phyloP scores from a whole-genome alignment of 2,329 filamentous ascomycete genomes.

The Nannizziopsis barbatae region DNA sequence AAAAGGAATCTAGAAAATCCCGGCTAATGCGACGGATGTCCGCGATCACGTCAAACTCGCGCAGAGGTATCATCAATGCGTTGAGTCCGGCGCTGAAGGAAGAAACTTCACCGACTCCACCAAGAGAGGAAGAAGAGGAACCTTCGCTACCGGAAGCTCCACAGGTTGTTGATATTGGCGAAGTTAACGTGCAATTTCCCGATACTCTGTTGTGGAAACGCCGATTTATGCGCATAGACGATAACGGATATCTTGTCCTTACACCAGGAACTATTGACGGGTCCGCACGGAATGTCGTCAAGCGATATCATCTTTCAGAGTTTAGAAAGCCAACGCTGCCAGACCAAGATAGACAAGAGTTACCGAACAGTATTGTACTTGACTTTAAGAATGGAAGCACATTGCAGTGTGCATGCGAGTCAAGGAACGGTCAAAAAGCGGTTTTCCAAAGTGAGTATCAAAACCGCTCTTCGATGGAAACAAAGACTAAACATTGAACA shows the following conservation, averaged over 20 bases:
- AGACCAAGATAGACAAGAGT: slow-evolving; percentile 82
- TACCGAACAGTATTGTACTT: slow-evolving; percentile 69
- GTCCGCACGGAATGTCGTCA: slow-evolving; percentile 49
- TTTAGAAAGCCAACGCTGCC: slow-evolving; percentile 70
- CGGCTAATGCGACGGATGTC: slow-evolving; percentile 58
- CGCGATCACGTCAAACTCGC: slow-evolving; percentile 43
- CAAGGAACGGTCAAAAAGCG: slow-evolving; percentile 42
- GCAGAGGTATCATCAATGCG: slow-evolving; percentile 35
- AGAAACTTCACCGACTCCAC: slow-evolving; percentile 23
- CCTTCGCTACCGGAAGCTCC: slow-evolving; percentile 20
- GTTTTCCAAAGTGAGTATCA: slow-evolving; percentile 40
- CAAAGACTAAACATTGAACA: slow-evolving; percentile 15
- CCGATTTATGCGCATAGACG: slow-evolving; percentile 74
- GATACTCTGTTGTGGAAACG: slow-evolving; percentile 96
- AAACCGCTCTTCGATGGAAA: neutral
- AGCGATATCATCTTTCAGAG: slow-evolving; percentile 76
- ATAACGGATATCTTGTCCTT: slow-evolving; percentile 70
- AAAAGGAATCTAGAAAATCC: slow-evolving; percentile 47
- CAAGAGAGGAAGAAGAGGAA: slow-evolving; percentile 5
- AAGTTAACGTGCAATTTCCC: slow-evolving; percentile 94
- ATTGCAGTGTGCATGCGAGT: slow-evolving; percentile 53
- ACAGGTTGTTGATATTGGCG: slow-evolving; percentile 61
- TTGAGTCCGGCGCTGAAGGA: slow-evolving; percentile 30
- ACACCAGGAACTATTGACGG: slow-evolving; percentile 55
- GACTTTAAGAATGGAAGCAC: slow-evolving; percentile 52